These are phyloP conservation scores for Juglanconis sp. DNA, from an alignment of 2,329 filamentous ascomycete genomes.

Conservation along the genomic window DNA sequence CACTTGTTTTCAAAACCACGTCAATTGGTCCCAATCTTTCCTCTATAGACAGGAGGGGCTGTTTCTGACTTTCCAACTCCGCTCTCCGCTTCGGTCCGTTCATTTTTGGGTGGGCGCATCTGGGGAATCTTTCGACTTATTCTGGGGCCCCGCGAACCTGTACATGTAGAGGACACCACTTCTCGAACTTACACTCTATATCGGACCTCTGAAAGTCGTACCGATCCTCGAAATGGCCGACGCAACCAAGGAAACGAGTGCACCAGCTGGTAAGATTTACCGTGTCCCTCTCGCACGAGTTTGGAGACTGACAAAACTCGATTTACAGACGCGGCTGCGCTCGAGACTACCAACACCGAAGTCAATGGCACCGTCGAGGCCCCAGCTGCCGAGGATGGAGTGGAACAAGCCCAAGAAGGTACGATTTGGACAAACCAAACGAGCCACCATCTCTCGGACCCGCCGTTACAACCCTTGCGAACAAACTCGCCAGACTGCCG, in stretches of 20 bases:
- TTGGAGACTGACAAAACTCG: slow-evolving; percentile 5
- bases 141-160: neutral
- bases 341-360: slow-evolving; percentile 2
- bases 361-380: slow-evolving; percentile 15
- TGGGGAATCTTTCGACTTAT: slow-evolving; percentile 1
- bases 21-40: slow-evolving; percentile 10
- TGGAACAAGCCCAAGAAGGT: slow-evolving; percentile 32
- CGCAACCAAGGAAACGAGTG: slow-evolving; percentile 12
- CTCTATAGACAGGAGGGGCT: slow-evolving; percentile 7
- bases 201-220: neutral
- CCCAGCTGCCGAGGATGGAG: slow-evolving; percentile 24
- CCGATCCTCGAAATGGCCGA: slow-evolving; percentile 16
- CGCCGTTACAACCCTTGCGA: neutral
- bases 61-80: neutral
- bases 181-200: neutral
- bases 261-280: slow-evolving; percentile 10
- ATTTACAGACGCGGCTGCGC: slow-evolving; percentile 10
- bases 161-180: neutral
- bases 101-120: slow-evolving; percentile 11
- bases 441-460: neutral
- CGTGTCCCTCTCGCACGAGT: neutral
- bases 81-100: slow-evolving; percentile 2
- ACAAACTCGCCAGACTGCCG: neutral
- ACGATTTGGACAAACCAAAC: slow-evolving; percentile 23
- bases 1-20: slow-evolving; percentile 10